Base-by-base conservation (phyloP, 441 rosid genomes). In the Adansonia grandidieri region DNA sequence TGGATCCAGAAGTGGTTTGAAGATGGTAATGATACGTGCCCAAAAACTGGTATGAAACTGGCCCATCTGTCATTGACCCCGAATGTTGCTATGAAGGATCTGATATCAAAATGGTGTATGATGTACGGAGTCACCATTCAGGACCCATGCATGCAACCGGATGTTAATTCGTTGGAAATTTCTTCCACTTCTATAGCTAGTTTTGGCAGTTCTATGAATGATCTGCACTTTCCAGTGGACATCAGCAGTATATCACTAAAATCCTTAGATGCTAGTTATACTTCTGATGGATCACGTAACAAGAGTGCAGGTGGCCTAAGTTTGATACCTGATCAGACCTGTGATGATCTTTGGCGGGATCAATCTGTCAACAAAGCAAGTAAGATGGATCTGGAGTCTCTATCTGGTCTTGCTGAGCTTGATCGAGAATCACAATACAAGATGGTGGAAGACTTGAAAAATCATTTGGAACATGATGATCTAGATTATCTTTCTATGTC, bases 1-100 rank as follows among this genome's bases (percentile, higher is more conserved):
- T 86, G 92, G 95, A 91, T 92, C 85, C 90, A 90, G 79, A 92
- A 85, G 81, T 92, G 97, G 99, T 89, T 96, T n/a, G 86, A 87
- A 19, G 97, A 92, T 54, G 97, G 97, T 56, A 82, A 95, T 62
- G 84, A 73, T 28, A 81, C 87, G 10, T 93, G 99, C 79, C 98
- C 97, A 32, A 88, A 74, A 82, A 90, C 95, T 19, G 77, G 83
- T 73, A 69, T 28, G 79, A 89, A 82, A 79, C 87, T 96, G 57
- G 75, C 60, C 47, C 77, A 84, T 86, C 79, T 54, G 68, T 85
- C 85, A 6, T 6, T 89, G 86, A 85, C 80, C 68, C 90, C 97
- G 9, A 90, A 96, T 72, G 54, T 82, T 28, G 77, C 40, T 73
- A 71, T 91, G 81, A 92, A 89, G 86, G 87, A 84, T 71, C 84